Conservation (phyloP, 179 eudicot species). For the Carnegiea gigantea region DNA sequence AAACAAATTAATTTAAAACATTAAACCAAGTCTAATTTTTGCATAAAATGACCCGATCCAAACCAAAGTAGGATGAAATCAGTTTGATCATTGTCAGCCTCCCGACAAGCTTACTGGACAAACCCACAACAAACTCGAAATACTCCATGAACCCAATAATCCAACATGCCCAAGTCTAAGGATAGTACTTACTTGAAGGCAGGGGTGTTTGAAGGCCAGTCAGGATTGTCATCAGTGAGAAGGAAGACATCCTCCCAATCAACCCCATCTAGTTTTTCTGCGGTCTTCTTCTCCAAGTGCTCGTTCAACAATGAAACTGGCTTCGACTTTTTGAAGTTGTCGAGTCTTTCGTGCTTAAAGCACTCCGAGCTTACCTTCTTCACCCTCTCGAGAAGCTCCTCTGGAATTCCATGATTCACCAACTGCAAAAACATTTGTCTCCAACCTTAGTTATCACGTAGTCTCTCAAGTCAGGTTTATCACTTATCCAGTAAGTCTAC, state of each 20-base stretch:
- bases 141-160: too few species aligned
- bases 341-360: conserved; percentile 67
- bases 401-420: conserved; percentile 85
- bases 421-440: conserved; percentile 38
- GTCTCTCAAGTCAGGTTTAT: too few species aligned
- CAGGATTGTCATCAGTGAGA: conserved; percentile 53
- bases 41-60: too few species aligned
- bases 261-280: conserved; percentile 48
- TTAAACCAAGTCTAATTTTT: too few species aligned
- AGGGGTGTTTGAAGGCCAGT: conserved; percentile 60
- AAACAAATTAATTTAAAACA: too few species aligned
- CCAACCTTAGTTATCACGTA: background rate
- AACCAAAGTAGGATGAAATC: too few species aligned
- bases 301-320: conserved; percentile 51
- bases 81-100: too few species aligned
- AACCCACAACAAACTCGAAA: too few species aligned
- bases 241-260: conserved; percentile 91
- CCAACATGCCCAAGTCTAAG: too few species aligned
- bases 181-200: too few species aligned
- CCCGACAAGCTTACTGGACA: too few species aligned
- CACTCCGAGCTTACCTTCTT: conserved; percentile 65
- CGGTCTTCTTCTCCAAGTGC: conserved; percentile 36
- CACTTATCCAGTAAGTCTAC: too few species aligned
- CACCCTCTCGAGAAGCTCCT: conserved; percentile 77
- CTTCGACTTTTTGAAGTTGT: conserved; percentile 47